Conservation (phyloP, 306 rosid genomes). For the Malus orientalis region DNA sequence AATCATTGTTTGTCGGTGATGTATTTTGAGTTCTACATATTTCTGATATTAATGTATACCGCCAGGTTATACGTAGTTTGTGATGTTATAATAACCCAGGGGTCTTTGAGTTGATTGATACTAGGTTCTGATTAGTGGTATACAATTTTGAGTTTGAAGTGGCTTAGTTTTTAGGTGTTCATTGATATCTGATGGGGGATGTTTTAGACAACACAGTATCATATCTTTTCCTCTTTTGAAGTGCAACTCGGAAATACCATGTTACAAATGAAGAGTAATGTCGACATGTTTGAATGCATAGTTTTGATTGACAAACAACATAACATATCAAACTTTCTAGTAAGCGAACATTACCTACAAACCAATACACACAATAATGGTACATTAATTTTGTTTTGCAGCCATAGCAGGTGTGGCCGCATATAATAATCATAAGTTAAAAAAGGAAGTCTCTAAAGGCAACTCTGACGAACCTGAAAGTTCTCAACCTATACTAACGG, state of each 20-base stretch:
- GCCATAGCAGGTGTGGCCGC: slow-evolving; percentile 98
- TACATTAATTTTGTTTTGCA: slow-evolving; percentile 23
- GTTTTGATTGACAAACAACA: not conserved
- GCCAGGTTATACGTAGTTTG: not conserved
- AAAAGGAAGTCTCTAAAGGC: slow-evolving; percentile 55
- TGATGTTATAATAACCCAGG: not conserved
- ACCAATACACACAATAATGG: not conserved
- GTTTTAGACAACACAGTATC: not conserved
- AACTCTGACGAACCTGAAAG: slow-evolving; percentile 28
- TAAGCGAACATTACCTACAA: not conserved
- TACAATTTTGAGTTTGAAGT: not conserved
- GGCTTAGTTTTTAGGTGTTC: not conserved
- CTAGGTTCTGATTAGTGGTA: not conserved
- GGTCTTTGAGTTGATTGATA: not conserved
- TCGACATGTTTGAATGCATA: not conserved
- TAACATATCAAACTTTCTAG: not conserved
- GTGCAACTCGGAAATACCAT: not conserved
- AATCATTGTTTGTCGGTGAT: not conserved
- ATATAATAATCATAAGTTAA: slow-evolving; percentile 80
- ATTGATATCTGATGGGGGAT: not conserved
- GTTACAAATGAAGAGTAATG: not conserved
- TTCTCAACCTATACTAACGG: slow-evolving; percentile 31
- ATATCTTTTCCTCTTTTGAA: not conserved
- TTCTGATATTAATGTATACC: not conserved
- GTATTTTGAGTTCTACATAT: not conserved